These are phyloP conservation scores for Cystobasidium slooffiae DNA, from an alignment of 1,284 basidiomycete genomes.

Conservation along the genomic window DNA sequence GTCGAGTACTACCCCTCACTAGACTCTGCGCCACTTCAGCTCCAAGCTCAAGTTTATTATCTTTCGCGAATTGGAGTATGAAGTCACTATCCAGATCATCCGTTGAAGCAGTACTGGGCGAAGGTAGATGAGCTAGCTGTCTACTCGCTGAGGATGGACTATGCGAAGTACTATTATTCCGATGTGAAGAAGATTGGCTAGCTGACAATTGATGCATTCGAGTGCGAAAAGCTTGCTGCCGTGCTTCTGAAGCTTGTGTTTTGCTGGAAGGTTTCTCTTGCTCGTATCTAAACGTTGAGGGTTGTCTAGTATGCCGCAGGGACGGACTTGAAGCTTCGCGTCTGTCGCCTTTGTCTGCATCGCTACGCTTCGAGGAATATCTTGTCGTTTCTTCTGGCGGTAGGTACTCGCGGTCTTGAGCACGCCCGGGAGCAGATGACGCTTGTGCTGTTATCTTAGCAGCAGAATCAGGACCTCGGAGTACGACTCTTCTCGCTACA, in stretches of 20 bases:
- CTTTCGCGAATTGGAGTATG: conserved; percentile 21
- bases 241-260: conserved; percentile 1
- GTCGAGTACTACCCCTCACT: background rate
- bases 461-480: background rate
- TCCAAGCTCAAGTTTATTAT: conserved; percentile 19
- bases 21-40: conserved; percentile 27
- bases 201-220: background rate
- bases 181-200: background rate
- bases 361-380: background rate
- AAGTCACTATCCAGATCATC: conserved; percentile 28
- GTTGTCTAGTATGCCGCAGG: too few species aligned
- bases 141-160: background rate
- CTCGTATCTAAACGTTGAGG: conserved; percentile 15
- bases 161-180: background rate
- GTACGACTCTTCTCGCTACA: background rate
- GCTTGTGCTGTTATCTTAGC: background rate
- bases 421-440: too few species aligned
- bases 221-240: background rate
- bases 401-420: background rate
- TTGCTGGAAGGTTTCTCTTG: background rate
- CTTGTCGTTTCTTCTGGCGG: background rate
- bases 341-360: background rate
- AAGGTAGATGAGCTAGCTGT: background rate
- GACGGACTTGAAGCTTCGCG: background rate
- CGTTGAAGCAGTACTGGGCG: background rate